phyloP scores from a whole-genome alignment of 2,329 filamentous ascomycete species.

The Fusarium bactridioides region DNA sequence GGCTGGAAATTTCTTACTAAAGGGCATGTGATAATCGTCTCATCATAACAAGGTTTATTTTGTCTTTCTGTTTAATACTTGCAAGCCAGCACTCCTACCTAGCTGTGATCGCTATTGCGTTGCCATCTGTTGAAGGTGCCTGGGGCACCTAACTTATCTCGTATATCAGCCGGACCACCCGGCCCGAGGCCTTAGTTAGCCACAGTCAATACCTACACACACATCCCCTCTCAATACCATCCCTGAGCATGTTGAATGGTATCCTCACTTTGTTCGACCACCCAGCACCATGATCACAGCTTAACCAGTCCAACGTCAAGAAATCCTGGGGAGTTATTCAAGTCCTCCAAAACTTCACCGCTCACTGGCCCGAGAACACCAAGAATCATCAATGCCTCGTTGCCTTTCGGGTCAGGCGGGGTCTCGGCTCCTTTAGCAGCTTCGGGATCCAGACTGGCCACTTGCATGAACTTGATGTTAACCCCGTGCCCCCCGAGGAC shows the following conservation, averaged over 20 bases:
- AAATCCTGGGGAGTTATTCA: slow-evolving; percentile 61
- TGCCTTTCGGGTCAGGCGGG: slow-evolving; percentile 47
- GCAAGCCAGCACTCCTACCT: neutral
- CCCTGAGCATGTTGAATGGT: neutral
- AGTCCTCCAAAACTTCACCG: slow-evolving; percentile 59
- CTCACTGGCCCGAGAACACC: slow-evolving; percentile 73
- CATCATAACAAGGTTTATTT: neutral
- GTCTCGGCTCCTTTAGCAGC: slow-evolving; percentile 34
- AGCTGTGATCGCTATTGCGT: neutral
- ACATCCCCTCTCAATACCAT: too few species aligned
- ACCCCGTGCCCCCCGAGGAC: slow-evolving; percentile 74
- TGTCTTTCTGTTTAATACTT: neutral
- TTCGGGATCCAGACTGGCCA: slow-evolving; percentile 59
- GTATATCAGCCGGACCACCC: too few species aligned
- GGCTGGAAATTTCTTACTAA: neutral
- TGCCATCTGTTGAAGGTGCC: neutral
- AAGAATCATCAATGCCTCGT: slow-evolving; percentile 84
- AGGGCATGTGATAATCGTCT: neutral
- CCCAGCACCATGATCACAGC: slow-evolving; percentile 41
- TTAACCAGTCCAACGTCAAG: slow-evolving; percentile 63
- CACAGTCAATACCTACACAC: too few species aligned
- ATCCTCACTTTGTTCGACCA: too few species aligned
- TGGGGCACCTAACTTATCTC: too few species aligned
- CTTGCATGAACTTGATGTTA: slow-evolving; percentile 84
- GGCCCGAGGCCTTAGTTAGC: too few species aligned